These are phyloP conservation scores for Pilasporangium apinafurcum DNA, from an alignment of 352 stramenopile genomes.

Conservation along the genomic window DNA sequence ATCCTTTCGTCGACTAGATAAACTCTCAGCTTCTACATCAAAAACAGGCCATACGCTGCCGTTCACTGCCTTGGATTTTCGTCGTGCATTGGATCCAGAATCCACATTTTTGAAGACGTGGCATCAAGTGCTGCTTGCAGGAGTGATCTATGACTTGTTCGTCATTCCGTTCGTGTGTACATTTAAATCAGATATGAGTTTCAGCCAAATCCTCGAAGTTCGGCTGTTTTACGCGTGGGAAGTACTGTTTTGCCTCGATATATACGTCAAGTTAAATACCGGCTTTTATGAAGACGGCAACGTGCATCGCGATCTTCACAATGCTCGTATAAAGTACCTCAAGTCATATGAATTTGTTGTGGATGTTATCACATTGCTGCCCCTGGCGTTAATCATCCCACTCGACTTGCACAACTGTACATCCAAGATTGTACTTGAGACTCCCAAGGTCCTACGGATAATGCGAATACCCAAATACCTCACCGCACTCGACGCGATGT, in stretches of 20 bases:
- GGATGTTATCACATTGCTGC: slow-evolving; percentile 44
- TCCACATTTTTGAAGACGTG: slow-evolving; percentile 29
- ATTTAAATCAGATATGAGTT: slow-evolving; percentile 24
- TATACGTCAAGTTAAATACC: slow-evolving; percentile 49
- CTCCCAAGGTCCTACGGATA: slow-evolving; percentile 40
- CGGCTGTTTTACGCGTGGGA: slow-evolving; percentile 25
- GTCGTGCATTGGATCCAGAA: slow-evolving; percentile 47
- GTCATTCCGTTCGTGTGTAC: slow-evolving; percentile 46
- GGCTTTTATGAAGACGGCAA: slow-evolving; percentile 58
- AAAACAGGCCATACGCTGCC: slow-evolving; percentile 7
- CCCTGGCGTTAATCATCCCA: slow-evolving; percentile 27
- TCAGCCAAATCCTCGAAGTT: slow-evolving; percentile 9
- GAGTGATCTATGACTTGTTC: slow-evolving; percentile 48
- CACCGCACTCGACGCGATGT: slow-evolving; percentile 45
- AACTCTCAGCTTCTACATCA: slow-evolving; percentile 6
- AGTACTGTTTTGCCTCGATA: slow-evolving; percentile 41
- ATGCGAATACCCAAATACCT: slow-evolving; percentile 37
- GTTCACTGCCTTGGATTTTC: slow-evolving; percentile 15
- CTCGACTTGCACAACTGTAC: slow-evolving; percentile 1
- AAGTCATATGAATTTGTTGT: slow-evolving; percentile 32
- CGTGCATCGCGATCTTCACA: slow-evolving; percentile 33
- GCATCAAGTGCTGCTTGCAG: slow-evolving; percentile 47
- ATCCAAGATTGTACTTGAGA: slow-evolving; percentile 13
- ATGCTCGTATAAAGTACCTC: slow-evolving; percentile 39
- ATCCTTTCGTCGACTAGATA: slow-evolving; percentile 12